Evolutionary conservation across 2,329 filamentous ascomycete genomes (phyloP).

Genomic region (Dactylellina sp.): DNA sequence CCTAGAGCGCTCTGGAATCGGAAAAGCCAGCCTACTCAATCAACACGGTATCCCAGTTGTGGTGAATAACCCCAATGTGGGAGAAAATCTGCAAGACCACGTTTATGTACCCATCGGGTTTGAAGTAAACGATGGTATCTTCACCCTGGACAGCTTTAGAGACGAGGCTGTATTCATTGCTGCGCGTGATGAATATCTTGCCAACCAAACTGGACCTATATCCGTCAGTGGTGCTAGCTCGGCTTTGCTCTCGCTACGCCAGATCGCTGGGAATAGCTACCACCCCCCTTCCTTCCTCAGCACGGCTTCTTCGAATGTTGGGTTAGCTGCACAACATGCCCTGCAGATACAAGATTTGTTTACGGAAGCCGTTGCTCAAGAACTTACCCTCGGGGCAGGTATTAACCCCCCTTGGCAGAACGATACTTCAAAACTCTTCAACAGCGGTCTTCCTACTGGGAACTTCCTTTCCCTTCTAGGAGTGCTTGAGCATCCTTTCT

Average conservation of each 20-base stretch:
- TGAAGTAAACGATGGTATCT: constrained; percentile 44
- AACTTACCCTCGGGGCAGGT: constrained; percentile 36
- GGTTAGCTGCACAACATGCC: constrained; percentile 15
- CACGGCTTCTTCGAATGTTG: neutral
- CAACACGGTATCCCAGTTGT: constrained; percentile 63
- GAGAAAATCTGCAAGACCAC: constrained; percentile 63
- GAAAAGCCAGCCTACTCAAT: constrained; percentile 62
- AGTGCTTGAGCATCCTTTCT: constrained; percentile 70
- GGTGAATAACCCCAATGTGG: constrained; percentile 63
- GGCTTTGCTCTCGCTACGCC: constrained; percentile 40
- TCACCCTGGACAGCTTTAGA: constrained; percentile 50
- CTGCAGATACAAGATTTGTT: constrained; percentile 40
- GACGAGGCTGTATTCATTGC: constrained; percentile 29
- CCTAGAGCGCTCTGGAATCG: constrained; percentile 67
- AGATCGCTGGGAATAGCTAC: constrained; percentile 34
- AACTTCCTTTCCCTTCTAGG: constrained; percentile 46
- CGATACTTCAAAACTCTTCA: constrained; percentile 41
- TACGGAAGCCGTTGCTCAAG: constrained; percentile 39
- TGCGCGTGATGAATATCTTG: constrained; percentile 37
- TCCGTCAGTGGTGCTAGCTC: constrained; percentile 42
- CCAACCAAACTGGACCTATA: constrained; percentile 33
- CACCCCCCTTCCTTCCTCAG: neutral
- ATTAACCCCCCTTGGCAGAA: constrained; percentile 49
- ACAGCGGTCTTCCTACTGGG: constrained; percentile 29
- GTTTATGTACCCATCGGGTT: constrained; percentile 45